Base-by-base conservation (phyloP, 2,329 filamentous ascomycete species). In the Didymella exigua region DNA sequence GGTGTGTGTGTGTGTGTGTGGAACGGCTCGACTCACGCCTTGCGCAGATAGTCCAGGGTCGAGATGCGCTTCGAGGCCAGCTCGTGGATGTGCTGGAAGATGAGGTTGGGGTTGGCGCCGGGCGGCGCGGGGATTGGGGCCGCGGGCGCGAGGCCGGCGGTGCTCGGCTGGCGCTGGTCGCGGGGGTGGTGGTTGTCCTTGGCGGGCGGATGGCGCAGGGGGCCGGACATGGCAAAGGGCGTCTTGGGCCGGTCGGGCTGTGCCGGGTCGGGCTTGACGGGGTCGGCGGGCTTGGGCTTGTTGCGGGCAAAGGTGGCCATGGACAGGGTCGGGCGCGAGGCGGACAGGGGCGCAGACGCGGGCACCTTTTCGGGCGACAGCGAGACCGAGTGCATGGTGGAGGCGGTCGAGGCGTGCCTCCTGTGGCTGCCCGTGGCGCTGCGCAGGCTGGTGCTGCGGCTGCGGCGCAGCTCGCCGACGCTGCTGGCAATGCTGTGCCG, bases 31-130 rank as follows among this genome's bases (percentile, higher is more conserved):
- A 44, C 90, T 66, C 78, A 96, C 91, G 92, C 89, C 78, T 96
- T 96, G 59, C 93, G 86, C 60, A 99, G 76, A 72, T 99, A 99
- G 67, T 96, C 91, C 36, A 99, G 76, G 0, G 95, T 98, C 2
- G 91, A 92, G 79, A 99, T 96, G 65, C 95, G 85, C 80, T 99
- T 99, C 54, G 89, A 88, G 31, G 91, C 89, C 66, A 91, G 85
- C 56, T 98, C 93, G 54, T 93, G 90, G 58, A 99, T 86, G 60
- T 86, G 83, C 63, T 86, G 81, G 71, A 85, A 87, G 51, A 87
- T 79, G 42, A 81, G 77, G 55, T 80, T 77, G 8, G 84, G 83
- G 60, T 81, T 84, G 72, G 66, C 57, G 44, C 78, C 59, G 71
- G 72, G 54, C 66, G 68, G 51, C 67, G 27, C 16, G 46, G 42